Evolutionary conservation across 495 filamentous ascomycete genomes (phyloP), one percentile per base, ranked within the genome.

Genomic region (Barbatosphaeria neglecta): DNA sequence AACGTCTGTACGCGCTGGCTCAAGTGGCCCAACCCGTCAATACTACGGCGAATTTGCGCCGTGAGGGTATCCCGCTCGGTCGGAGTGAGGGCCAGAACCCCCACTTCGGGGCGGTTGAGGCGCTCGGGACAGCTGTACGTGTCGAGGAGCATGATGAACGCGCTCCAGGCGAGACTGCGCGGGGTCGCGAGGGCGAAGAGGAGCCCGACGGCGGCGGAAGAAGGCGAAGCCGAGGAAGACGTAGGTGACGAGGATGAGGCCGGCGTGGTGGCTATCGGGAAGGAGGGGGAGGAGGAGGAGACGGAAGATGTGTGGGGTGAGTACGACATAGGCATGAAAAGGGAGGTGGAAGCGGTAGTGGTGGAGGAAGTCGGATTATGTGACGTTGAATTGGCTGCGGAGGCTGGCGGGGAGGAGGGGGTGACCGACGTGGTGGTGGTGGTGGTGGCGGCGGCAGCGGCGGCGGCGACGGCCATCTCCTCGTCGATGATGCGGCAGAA

Each of bases 121-220:
- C 52, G 54, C 28, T 58, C 58, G 15, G 58, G 55, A 27, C 55
- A 56, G 42, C 40, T 45, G 53, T 61, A 52, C 22, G 48, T 27
- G 49, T 58, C 55, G 9, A 56, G 37, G 16, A 58, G 35, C 9
- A 56, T 42, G 22, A 56, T 41, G 10, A 54, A 20, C 7, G 51
- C 49, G 22, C 55, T 58, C 22, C 50, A 33, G 20, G 49, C 17
- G 1, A 61, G 49, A 33, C 37, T 47, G 20, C 45, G 43, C 3
- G 55, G 38, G 8, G 49, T 24, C 16, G 52, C 28, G 33, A 45
- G 41, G 45, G 22, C 40, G 46, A 54, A 43, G 42, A 43, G 41
- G 13, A 4, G 17, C n/a, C n/a, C n/a, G n/a, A n/a, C n/a, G n/a
- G n/a, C n/a, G n/a, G n/a, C n/a, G n/a, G n/a, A n/a, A n/a, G n/a